Conservation (phyloP, 2,329 filamentous ascomycete genomes). For the Fusarium falciforme region DNA sequence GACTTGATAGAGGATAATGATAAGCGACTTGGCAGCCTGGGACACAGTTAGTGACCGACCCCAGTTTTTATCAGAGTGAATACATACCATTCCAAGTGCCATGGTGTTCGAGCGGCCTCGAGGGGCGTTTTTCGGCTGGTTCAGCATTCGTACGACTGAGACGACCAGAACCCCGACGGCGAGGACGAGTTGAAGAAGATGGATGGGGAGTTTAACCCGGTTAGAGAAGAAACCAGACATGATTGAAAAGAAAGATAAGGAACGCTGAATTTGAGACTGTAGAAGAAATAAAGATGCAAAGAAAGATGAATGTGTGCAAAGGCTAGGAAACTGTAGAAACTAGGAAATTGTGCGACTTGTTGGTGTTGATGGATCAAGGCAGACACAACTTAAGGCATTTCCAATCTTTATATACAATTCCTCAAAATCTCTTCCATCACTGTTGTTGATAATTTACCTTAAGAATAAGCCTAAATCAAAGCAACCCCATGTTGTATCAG, state of each 20-base stretch:
- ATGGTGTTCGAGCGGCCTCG: neutral
- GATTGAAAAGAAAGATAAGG: neutral
- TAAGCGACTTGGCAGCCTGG: neutral
- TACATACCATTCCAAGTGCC: neutral
- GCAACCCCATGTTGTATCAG: neutral
- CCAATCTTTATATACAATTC: neutral
- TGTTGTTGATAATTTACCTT: neutral
- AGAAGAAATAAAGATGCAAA: neutral
- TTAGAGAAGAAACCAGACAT: neutral
- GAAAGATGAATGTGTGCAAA: neutral
- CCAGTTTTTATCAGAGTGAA: accelerated
- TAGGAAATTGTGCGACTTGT: neutral
- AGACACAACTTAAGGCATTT: neutral
- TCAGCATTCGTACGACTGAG: neutral
- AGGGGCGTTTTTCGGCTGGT: neutral
- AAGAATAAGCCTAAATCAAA: neutral
- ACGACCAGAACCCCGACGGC: neutral
- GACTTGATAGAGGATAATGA: neutral
- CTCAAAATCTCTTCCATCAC: neutral
- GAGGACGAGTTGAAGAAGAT: neutral
- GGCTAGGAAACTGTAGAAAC: neutral
- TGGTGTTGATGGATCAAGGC: neutral
- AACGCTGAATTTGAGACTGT: neutral
- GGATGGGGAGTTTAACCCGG: neutral
- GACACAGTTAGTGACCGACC: neutral